These are phyloP conservation scores for Prunus mume DNA, from an alignment of 306 rosid genomes.

Conservation along the genomic window DNA sequence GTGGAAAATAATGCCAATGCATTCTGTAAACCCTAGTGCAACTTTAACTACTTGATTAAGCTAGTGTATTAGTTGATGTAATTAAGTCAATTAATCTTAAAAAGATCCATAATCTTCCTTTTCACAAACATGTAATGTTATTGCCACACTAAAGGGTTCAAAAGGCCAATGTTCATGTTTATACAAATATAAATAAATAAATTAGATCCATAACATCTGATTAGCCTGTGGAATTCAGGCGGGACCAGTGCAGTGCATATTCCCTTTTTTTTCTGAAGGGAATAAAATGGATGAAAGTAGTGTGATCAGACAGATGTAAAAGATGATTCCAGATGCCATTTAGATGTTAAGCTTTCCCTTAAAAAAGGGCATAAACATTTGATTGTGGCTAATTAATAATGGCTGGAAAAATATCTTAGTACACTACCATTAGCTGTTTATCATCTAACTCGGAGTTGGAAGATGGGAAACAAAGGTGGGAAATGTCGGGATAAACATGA, in stretches of 20 bases:
- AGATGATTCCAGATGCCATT: constrained; percentile 21
- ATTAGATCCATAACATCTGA: neutral
- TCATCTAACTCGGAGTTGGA: constrained; percentile 50
- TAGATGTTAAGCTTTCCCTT: constrained; percentile 8
- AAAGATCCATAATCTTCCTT: neutral
- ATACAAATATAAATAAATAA: neutral
- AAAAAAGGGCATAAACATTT: constrained; percentile 34
- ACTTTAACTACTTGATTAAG: constrained; percentile 4
- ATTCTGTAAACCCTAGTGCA: neutral
- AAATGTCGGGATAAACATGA: constrained; percentile 83
- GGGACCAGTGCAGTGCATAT: constrained; percentile 29
- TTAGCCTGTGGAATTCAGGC: neutral
- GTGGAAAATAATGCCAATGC: neutral
- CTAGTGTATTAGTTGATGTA: neutral
- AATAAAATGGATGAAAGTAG: neutral
- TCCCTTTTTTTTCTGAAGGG: neutral
- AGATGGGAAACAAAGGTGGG: constrained; percentile 69
- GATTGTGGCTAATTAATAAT: constrained; percentile 22
- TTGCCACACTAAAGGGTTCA: too few species aligned
- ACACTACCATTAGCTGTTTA: constrained; percentile 31
- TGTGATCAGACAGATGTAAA: constrained; percentile 19
- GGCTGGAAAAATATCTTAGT: constrained; percentile 27
- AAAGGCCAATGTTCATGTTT: too few species aligned
- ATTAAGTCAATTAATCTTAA: neutral
- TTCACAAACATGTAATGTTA: too few species aligned